Evolutionary conservation across 805 yeast genomes (phyloP), one percentile per base, ranked within the genome.

Genomic region (Candida silvatica): DNA sequence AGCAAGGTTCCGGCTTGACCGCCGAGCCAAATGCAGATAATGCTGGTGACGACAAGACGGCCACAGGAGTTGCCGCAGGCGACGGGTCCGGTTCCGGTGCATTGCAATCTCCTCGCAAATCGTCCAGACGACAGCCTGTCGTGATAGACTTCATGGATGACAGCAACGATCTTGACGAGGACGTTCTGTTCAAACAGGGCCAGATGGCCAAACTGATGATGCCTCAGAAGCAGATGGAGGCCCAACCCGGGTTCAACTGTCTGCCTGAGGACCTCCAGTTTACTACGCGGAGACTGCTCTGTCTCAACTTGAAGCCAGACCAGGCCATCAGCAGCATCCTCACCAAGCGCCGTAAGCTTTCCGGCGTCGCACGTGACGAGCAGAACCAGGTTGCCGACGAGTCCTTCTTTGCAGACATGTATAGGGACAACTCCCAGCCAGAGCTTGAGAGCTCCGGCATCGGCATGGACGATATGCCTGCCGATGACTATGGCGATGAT

Each of bases 181-280:
- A 22, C 7, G 24, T 22, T 12, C 24, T 61, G 3, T 61, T 61
- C 43, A 43, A 39, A 7, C 24, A 57, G 1, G 48, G 43, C 17
- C 37, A 38, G 20, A 38, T 41, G 11, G 37, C 50, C 7, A 52
- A 40, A 27, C 42, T 48, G 5, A 32, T 50, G 20, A 17, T 54
- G 17, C 48, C 59, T 2, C 51, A 47, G 34, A 43, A 44, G 26
- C 50, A 48, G 6, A 42, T 50, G 34, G 44, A 45, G 9, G 35
- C 45, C 1, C 49, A 48, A 31, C 49, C 49, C 7, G 43, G 46
- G 1, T 42, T 44, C 16, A 48, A 56, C 37, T 51, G 60, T 17
- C 47, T 74, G 8, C 76, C 77, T 0, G 71, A 69, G 32, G 79
- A 72, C 47, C 59, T 66, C 29, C 61, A 58, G 40, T 74, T 68